Percentiles rank a stretch among this genome's conserved stretches.
Evolutionary conservation across 495 filamentous ascomycete species (phyloP).

Genomic region (Hypoxylon lenormandii): DNA sequence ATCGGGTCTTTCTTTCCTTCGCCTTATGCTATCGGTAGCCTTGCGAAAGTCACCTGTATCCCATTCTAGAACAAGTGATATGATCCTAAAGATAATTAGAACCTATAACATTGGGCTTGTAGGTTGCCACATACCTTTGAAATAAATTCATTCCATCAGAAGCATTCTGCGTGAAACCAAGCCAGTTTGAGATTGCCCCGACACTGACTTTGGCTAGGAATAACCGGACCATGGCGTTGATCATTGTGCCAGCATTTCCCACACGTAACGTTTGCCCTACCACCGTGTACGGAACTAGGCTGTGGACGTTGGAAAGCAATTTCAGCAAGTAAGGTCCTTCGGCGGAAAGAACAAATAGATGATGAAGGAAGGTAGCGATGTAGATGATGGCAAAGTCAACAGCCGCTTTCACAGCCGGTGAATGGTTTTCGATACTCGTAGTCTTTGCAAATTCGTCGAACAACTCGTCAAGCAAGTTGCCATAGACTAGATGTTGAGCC

Average conservation of each 20-base stretch:
- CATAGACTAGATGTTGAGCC: constrained; percentile 68
- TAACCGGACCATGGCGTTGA: constrained; percentile 71
- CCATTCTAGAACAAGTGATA: constrained; percentile 71
- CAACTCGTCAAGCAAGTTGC: constrained; percentile 67
- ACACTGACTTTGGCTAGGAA: constrained; percentile 73
- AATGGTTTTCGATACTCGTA: constrained; percentile 67
- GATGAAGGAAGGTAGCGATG: constrained; percentile 72
- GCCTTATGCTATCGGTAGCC: constrained; percentile 65
- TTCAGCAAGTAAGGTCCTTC: constrained; percentile 72
- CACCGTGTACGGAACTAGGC: constrained; percentile 69
- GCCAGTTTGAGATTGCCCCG: constrained; percentile 72
- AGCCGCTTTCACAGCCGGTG: constrained; percentile 65
- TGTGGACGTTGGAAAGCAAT: constrained; percentile 68
- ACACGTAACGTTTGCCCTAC: constrained; percentile 72
- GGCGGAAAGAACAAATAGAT: constrained; percentile 70
- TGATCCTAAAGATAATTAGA: constrained; percentile 62
- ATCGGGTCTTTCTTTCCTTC: constrained; percentile 58
- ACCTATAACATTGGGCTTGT: not conserved
- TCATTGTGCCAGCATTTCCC: constrained; percentile 76
- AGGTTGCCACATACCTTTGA: constrained; percentile 64
- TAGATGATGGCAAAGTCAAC: constrained; percentile 70
- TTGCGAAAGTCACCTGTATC: constrained; percentile 70
- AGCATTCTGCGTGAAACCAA: constrained; percentile 68
- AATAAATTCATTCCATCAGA: constrained; percentile 77
- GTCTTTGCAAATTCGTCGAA: constrained; percentile 67